These are phyloP conservation scores for Rauvolfia tetraphylla DNA, from an alignment of 257 asterid species.

Conservation along the genomic window DNA sequence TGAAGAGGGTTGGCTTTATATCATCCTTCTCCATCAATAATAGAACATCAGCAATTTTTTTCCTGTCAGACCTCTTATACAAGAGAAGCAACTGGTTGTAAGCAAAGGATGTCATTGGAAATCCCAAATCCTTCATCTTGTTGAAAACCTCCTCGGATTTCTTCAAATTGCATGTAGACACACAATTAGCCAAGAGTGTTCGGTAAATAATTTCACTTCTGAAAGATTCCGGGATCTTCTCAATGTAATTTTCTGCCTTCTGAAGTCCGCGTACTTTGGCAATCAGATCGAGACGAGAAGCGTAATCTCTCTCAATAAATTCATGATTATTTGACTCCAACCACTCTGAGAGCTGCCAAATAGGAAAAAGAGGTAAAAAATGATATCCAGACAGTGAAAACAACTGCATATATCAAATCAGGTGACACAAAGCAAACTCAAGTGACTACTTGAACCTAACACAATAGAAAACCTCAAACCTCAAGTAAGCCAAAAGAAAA, in stretches of 20 bases:
- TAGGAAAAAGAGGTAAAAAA: conserved; percentile 11
- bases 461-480: neutral
- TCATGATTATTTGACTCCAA: conserved; percentile 44
- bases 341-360: conserved; percentile 76
- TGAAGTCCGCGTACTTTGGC: conserved; percentile 56
- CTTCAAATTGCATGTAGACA: conserved; percentile 26
- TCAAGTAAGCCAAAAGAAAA: neutral
- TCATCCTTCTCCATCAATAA: conserved; percentile 64
- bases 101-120: conserved; percentile 45
- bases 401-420: neutral
- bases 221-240: conserved; percentile 51
- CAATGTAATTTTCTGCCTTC: conserved; percentile 53
- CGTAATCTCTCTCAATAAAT: conserved; percentile 44
- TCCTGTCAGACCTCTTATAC: conserved; percentile 53
- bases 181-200: conserved; percentile 61
- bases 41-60: conserved; percentile 64
- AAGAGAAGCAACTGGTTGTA: conserved; percentile 68
- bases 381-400: neutral
- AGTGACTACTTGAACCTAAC: neutral
- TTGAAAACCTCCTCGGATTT: conserved; percentile 64
- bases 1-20: conserved; percentile 48
- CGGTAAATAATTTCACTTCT: conserved; percentile 58
- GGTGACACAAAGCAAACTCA: neutral
- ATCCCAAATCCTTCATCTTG: conserved; percentile 54
- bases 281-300: conserved; percentile 62